These are phyloP conservation scores for Friedmanniomyces simplex DNA, from an alignment of 495 filamentous ascomycete species.

Conservation along the genomic window DNA sequence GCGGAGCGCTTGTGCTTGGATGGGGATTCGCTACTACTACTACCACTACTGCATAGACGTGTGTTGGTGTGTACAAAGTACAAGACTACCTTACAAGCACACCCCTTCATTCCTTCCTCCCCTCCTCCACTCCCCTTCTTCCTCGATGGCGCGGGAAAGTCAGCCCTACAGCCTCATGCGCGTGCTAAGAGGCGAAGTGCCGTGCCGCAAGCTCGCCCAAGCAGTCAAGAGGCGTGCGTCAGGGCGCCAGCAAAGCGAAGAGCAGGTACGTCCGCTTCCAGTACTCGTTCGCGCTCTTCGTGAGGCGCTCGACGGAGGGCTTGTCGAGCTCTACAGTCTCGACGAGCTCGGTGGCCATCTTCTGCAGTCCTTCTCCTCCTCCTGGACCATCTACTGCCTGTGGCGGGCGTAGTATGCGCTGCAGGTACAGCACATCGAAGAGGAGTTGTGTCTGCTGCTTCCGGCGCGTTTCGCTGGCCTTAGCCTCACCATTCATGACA, in stretches of 20 bases:
- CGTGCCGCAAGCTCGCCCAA: not conserved
- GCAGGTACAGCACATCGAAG: constrained; percentile 66
- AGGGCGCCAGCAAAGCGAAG: constrained; percentile 25
- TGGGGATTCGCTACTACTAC: too few species aligned
- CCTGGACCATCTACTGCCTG: too few species aligned
- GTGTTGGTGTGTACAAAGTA: too few species aligned
- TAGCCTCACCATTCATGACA: not conserved
- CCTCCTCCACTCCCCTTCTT: too few species aligned
- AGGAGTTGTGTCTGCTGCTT: constrained; percentile 45
- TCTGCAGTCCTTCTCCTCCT: not conserved
- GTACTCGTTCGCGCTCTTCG: constrained; percentile 30
- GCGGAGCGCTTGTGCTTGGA: too few species aligned
- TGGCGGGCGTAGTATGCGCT: not conserved
- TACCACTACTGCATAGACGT: too few species aligned
- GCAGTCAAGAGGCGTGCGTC: not conserved
- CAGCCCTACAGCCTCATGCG: too few species aligned
- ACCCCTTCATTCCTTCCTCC: too few species aligned
- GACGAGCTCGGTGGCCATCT: not conserved
- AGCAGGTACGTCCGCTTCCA: constrained; percentile 33
- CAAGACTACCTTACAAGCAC: too few species aligned
- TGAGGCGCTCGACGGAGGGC: constrained; percentile 13
- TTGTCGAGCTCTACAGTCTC: constrained; percentile 16
- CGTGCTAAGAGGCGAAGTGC: not conserved
- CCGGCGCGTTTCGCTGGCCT: not conserved
- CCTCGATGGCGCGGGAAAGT: too few species aligned